These are phyloP conservation scores for Aurifilum marmelostoma DNA, from an alignment of 2,329 filamentous ascomycete species.

Conservation along the genomic window DNA sequence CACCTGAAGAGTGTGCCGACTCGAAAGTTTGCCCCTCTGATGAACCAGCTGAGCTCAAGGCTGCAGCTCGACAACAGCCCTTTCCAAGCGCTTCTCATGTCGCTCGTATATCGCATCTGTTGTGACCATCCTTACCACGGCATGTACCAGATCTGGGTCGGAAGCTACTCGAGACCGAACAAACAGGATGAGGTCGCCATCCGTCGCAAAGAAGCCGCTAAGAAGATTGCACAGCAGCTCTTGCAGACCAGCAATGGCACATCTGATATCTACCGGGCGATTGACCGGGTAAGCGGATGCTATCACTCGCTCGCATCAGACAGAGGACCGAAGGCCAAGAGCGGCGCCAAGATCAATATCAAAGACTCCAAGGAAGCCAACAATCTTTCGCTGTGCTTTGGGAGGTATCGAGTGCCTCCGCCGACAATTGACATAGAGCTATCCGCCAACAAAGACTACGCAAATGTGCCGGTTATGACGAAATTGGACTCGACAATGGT, in stretches of 20 bases:
- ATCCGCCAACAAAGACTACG: slow-evolving; percentile 74
- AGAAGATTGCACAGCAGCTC: slow-evolving; percentile 66
- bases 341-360: slow-evolving; percentile 64
- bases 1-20: slow-evolving; percentile 78
- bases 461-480: slow-evolving; percentile 71
- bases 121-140: slow-evolving; percentile 93
- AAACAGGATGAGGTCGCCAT: slow-evolving; percentile 74
- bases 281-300: slow-evolving; percentile 73
- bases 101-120: slow-evolving; percentile 81
- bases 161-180: slow-evolving; percentile 69
- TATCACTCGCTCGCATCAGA: slow-evolving; percentile 63
- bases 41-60: slow-evolving; percentile 96
- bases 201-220: slow-evolving; percentile 75
- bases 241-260: slow-evolving; percentile 51
- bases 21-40: slow-evolving; percentile 86
- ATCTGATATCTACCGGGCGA: slow-evolving; percentile 66
- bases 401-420: slow-evolving; percentile 75
- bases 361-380: slow-evolving; percentile 63
- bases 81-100: slow-evolving; percentile 78
- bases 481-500: slow-evolving; percentile 76
- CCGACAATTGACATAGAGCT: slow-evolving; percentile 87
- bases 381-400: slow-evolving; percentile 64
- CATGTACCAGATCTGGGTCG: slow-evolving; percentile 95
- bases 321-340: slow-evolving; percentile 49
- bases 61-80: slow-evolving; percentile 68